Evolutionary conservation across 306 rosid genomes (phyloP).

Genomic region (Hippophae tibetana): DNA sequence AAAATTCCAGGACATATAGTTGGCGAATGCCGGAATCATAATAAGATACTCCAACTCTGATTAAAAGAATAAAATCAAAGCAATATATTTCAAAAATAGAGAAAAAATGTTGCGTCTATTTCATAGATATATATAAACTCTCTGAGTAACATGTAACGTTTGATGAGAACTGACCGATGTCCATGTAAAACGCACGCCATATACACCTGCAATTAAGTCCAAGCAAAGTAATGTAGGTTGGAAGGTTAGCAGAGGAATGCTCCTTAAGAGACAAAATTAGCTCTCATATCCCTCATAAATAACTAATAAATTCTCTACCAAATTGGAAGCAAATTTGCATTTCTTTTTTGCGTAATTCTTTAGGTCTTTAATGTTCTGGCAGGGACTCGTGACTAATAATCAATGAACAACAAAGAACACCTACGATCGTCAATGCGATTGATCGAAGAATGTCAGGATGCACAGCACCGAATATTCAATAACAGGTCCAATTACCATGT

Average conservation of each 20-base stretch:
- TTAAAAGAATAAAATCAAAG: slow-evolving; percentile 7
- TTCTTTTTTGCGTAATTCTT: no score
- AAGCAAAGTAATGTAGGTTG: slow-evolving; percentile 2
- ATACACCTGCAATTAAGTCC: slow-evolving; percentile 52
- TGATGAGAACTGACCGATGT: slow-evolving; percentile 42
- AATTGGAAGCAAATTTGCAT: no score
- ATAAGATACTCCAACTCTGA: slow-evolving; percentile 83
- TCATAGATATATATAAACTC: not conserved
- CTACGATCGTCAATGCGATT: not conserved
- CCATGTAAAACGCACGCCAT: slow-evolving; percentile 88
- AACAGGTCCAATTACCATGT: not conserved
- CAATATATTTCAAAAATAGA: not conserved
- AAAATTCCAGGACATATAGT: slow-evolving; percentile 78
- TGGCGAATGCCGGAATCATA: slow-evolving; percentile 85
- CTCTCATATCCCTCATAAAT: not conserved
- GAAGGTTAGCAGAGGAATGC: not conserved
- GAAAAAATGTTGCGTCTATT: slow-evolving; percentile 16
- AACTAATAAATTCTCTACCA: no score
- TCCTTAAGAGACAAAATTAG: not conserved
- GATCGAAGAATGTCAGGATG: not conserved
- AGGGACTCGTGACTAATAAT: not conserved
- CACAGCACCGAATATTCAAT: not conserved
- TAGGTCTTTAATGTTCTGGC: not conserved
- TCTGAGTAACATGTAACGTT: not conserved
- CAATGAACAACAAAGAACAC: not conserved